Base-by-base conservation (phyloP, 495 filamentous ascomycete genomes). In the Aspergillus incahuasiensis region DNA sequence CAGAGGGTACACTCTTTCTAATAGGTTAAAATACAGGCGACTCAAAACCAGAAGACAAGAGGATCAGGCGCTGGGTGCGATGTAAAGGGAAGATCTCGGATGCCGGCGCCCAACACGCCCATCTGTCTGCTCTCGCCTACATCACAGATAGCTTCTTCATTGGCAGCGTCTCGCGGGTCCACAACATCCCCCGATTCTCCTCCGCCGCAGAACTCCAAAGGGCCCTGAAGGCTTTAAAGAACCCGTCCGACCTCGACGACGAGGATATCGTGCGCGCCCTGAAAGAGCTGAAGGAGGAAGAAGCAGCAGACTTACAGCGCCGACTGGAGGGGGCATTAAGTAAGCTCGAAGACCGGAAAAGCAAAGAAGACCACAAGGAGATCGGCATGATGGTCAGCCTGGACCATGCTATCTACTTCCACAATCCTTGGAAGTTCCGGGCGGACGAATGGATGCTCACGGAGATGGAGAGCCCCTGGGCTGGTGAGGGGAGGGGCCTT, bases 341-440 rank as follows among this genome's bases (percentile, higher is more conserved):
- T 44, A 61, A 69, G 42, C 65, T 61, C 8, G 60, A 59, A 3
- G 55, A 58, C 13, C 48, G 47, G 35, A 57, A 60, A 22, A 60
- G 57, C 2, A 55, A 64, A 28, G 42, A 46, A 13, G 59, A 70
- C 2, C 64, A 66, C 18, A 74, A 67, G 54, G 63, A 74, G 64
- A 74, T 98, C 15, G 90, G 94, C 9, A 97, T 98, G 92, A 92
- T 97, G 88, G 91, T 97, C 53, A 91, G 86, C 52, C 73, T 98
- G 19, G 94, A 98, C 68, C 90, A 94, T 72, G 87, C 85, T 3
- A 96, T 98, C 42, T 96, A 95, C 69, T 98, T 98, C 72, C 95
- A 98, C 63, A 84, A 87, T 61, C 89, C 90, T 38, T 73, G 77
- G 60, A 81, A 79, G 25, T 90, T 96, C 66, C 79, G 80, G 38